Evolutionary conservation across 495 filamentous ascomycete species (phyloP).

Genomic region (Aspergillus baeticus): DNA sequence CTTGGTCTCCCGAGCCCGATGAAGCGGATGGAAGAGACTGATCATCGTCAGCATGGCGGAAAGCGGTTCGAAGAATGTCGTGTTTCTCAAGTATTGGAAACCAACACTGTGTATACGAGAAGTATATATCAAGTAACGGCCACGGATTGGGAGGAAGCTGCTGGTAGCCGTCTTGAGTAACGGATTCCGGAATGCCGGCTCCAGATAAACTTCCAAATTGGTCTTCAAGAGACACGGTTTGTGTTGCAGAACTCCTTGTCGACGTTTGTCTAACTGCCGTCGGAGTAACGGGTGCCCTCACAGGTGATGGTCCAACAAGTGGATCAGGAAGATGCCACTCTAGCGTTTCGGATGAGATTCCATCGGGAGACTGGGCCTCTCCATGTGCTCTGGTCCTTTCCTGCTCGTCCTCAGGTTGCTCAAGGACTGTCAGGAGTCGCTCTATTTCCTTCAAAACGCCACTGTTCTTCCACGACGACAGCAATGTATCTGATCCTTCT

Average conservation of each 20-base stretch:
- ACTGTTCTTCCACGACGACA: conserved; percentile 56
- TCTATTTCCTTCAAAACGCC: conserved; percentile 53
- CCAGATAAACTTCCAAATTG: neutral
- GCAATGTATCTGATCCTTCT: conserved; percentile 43
- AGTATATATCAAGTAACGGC: conserved; percentile 69
- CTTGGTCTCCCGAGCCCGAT: conserved; percentile 52
- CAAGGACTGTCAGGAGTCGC: conserved; percentile 44
- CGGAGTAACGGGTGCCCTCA: conserved; percentile 26
- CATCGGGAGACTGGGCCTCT: conserved; percentile 38
- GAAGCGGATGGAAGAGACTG: conserved; percentile 22
- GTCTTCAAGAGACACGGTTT: conserved; percentile 13
- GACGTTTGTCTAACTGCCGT: conserved; percentile 17
- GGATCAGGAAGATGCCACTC: conserved; percentile 41
- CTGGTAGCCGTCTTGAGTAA: conserved; percentile 13
- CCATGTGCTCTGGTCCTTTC: conserved; percentile 18
- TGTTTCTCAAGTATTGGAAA: conserved; percentile 72
- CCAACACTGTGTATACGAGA: conserved; percentile 73
- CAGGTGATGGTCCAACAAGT: conserved; percentile 30
- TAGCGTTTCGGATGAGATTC: conserved; percentile 34
- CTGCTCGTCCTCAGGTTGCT: conserved; percentile 41
- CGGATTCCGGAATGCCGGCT: neutral
- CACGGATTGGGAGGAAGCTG: conserved; percentile 46
- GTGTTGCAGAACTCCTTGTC: conserved; percentile 28
- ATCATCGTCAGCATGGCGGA: conserved; percentile 43
- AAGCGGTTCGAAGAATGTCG: conserved; percentile 53